A percentile compares a stretch with the other conserved stretches of the same genome.
Conservation (phyloP, 1,139 yeast genomes). For the Hemisphaericaspora xylanilytica region DNA sequence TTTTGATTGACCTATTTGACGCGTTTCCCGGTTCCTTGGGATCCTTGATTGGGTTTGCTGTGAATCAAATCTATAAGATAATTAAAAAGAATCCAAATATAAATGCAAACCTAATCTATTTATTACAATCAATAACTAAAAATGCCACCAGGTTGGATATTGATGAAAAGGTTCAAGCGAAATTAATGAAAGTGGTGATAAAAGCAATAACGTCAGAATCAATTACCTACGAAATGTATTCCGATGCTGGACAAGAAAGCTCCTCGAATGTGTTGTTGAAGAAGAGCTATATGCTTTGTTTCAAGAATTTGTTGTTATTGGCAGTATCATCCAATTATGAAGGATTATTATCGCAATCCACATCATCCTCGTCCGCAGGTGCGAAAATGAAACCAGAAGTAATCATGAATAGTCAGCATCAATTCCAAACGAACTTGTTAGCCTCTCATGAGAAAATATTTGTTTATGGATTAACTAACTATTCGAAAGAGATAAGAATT, state of each 20-base stretch:
- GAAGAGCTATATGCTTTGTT: slow-evolving; percentile 33
- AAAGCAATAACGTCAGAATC: slow-evolving; percentile 25
- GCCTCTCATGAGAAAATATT: slow-evolving; percentile 31
- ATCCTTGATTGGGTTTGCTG: slow-evolving; percentile 36
- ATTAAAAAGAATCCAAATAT: slow-evolving; percentile 34
- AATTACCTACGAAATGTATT: slow-evolving; percentile 20
- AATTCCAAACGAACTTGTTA: slow-evolving; percentile 33
- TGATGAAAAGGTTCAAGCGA: slow-evolving; percentile 41
- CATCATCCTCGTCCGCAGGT: slow-evolving; percentile 37
- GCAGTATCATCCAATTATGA: slow-evolving; percentile 40
- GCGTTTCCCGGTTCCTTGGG: slow-evolving; percentile 37
- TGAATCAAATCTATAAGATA: slow-evolving; percentile 38
- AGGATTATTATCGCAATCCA: slow-evolving; percentile 32
- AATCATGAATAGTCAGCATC: slow-evolving; percentile 42
- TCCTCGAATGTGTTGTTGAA: slow-evolving; percentile 26
- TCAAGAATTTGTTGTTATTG: slow-evolving; percentile 34
- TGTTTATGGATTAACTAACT: slow-evolving; percentile 31
- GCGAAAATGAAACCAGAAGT: slow-evolving; percentile 45
- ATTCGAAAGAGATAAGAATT: slow-evolving; percentile 35
- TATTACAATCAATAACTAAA: slow-evolving; percentile 34
- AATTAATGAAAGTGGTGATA: slow-evolving; percentile 32
- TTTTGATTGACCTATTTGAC: slow-evolving; percentile 41
- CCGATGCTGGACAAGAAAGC: slow-evolving; percentile 10
- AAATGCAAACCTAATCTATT: slow-evolving; percentile 30
- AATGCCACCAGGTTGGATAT: slow-evolving; percentile 40